A percentile compares a stretch with the other conserved stretches of the same genome.
phyloP scores from a whole-genome alignment of 768 basidiomycete genomes.

The Tremella yokohamensis region DNA sequence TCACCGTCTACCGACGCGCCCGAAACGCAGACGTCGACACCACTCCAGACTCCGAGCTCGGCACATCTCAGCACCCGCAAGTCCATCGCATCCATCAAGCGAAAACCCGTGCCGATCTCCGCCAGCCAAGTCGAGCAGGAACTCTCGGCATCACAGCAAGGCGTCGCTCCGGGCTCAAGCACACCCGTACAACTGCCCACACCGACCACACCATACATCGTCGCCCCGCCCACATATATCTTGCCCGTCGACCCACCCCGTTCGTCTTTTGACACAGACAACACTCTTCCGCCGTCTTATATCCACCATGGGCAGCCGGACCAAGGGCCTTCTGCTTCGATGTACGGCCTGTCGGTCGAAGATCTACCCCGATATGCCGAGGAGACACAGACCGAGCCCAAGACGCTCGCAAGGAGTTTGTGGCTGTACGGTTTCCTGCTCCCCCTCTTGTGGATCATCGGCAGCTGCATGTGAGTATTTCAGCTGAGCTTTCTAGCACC shows the following conservation, averaged over 20 bases:
- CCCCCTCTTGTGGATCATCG: conserved; percentile 40
- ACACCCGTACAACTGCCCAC: neutral
- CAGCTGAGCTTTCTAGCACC: neutral
- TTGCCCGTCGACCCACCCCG: conserved; percentile 24
- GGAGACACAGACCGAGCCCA: conserved; percentile 35
- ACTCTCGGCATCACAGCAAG: neutral
- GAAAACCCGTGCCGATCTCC: conserved; percentile 33
- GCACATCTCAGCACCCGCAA: conserved; percentile 7
- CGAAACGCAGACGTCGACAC: neutral
- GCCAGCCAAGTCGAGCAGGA: neutral
- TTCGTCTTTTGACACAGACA: conserved; percentile 1
- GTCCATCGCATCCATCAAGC: conserved; percentile 25
- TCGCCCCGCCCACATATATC: conserved; percentile 28
- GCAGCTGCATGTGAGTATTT: conserved; percentile 41
- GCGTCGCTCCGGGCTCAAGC: neutral
- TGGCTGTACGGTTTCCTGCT: conserved; percentile 41
- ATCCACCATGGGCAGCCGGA: neutral
- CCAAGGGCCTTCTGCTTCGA: neutral
- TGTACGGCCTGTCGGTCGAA: conserved; percentile 11
- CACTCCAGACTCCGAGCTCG: neutral
- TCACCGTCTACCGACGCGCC: neutral
- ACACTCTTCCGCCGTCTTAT: conserved; percentile 12
- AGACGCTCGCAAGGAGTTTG: conserved; percentile 38
- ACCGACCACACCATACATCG: neutral
- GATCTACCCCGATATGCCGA: conserved; percentile 35